Conservation (phyloP, 495 filamentous ascomycete genomes). For the Cenococcum geophilum region DNA sequence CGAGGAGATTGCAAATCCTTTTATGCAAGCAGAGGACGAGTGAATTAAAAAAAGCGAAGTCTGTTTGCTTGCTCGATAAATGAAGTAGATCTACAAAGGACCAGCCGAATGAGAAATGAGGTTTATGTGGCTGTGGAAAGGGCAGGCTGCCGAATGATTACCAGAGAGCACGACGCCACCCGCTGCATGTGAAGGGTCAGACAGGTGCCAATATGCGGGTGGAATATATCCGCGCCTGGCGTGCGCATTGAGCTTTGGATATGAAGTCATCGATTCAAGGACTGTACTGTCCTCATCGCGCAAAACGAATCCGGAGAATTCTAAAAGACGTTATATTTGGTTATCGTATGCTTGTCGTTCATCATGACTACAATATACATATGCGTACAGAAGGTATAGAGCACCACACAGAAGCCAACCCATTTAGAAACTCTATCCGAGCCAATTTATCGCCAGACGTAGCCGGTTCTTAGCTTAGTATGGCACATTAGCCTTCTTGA, state of each 20-base stretch:
- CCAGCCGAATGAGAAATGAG: too few species aligned
- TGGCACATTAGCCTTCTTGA: conserved; percentile 30
- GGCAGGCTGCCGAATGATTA: too few species aligned
- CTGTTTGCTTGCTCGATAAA: too few species aligned
- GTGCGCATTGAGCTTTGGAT: too few species aligned
- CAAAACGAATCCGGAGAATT: not conserved
- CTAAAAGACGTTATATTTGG: not conserved
- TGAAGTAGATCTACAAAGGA: too few species aligned
- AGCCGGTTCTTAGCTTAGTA: conserved; percentile 18
- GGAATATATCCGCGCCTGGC: not conserved
- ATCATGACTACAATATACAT: not conserved
- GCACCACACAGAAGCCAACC: not conserved
- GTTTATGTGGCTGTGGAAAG: too few species aligned
- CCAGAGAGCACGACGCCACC: too few species aligned
- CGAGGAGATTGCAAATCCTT: conserved; percentile 93
- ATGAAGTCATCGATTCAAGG: not conserved
- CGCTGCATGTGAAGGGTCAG: too few species aligned
- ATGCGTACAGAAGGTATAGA: not conserved
- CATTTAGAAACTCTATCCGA: not conserved
- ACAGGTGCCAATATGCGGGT: not conserved
- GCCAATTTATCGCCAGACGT: too few species aligned
- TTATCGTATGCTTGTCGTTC: conserved; percentile 3
- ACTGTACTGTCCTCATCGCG: not conserved
- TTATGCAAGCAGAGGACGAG: conserved; percentile 61
- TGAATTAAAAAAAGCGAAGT: conserved; percentile 1